Conservation (phyloP, 495 filamentous ascomycete genomes). For the Hyaloscypha bicolor region DNA sequence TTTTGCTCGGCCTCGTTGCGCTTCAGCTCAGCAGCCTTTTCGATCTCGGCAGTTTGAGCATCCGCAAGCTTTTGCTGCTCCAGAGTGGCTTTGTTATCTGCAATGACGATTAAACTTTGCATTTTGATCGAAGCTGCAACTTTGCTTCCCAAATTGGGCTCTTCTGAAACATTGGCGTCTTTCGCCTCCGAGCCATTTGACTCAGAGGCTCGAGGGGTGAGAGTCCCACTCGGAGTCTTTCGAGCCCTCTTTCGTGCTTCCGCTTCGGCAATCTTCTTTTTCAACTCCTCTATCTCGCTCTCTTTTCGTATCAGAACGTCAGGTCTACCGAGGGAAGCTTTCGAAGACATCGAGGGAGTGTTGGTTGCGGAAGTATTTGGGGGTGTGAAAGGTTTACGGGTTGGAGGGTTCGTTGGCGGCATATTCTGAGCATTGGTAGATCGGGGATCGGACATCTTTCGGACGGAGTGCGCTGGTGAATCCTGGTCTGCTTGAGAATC, state of each 20-base stretch:
- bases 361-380: conserved; percentile 35
- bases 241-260: conserved; percentile 61
- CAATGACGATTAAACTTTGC: conserved; percentile 21
- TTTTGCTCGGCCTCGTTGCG: conserved; percentile 37
- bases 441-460: conserved; percentile 33
- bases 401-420: conserved; percentile 42
- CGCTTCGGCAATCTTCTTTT: conserved; percentile 72
- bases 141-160: conserved; percentile 7
- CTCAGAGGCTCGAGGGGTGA: conserved; percentile 21
- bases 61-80: conserved; percentile 24
- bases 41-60: conserved; percentile 19
- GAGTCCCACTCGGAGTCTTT: conserved; percentile 27
- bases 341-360: conserved; percentile 39
- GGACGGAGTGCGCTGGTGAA: conserved; percentile 29
- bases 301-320: conserved; percentile 67
- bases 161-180: background rate
- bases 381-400: conserved; percentile 42
- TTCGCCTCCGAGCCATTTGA: background rate
- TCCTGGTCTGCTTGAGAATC: conserved; percentile 45
- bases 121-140: conserved; percentile 29
- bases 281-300: conserved; percentile 73
- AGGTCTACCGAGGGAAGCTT: conserved; percentile 30
- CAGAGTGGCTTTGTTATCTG: conserved; percentile 13
- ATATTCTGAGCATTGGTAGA: conserved; percentile 44
- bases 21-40: conserved; percentile 29